A percentile compares a stretch with the other conserved stretches of the same genome.
Evolutionary conservation across 1,284 basidiomycete species (phyloP).

Genomic region (Malassezia cuniculi): DNA sequence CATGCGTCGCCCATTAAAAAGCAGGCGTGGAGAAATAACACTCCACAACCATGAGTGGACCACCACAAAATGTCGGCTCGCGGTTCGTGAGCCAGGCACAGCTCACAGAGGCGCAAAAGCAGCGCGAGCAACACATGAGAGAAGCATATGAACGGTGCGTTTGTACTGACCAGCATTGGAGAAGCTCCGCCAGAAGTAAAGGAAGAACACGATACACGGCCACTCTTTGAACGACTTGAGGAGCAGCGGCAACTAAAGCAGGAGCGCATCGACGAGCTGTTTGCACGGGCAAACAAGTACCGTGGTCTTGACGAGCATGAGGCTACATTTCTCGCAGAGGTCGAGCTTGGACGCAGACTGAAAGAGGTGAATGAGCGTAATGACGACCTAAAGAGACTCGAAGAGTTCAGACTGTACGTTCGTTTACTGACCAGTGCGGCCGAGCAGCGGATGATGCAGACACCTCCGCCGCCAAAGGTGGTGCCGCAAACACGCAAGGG

Average conservation of each 20-base stretch:
- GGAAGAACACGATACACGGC: slow-evolving; percentile 64
- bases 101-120: slow-evolving; percentile 62
- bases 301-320: slow-evolving; percentile 39
- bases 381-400: slow-evolving; percentile 20
- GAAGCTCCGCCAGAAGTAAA: slow-evolving; percentile 64
- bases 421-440: neutral
- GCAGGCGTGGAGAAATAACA: too few relatives aligned
- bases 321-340: slow-evolving; percentile 26
- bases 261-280: slow-evolving; percentile 30
- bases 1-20: too few relatives aligned
- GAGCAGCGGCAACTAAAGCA: slow-evolving; percentile 33
- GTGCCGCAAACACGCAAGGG: neutral
- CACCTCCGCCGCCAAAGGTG: neutral
- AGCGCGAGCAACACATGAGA: slow-evolving; percentile 74
- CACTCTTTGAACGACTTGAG: slow-evolving; percentile 50
- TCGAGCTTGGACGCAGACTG: slow-evolving; percentile 14
- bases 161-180: slow-evolving; percentile 1
- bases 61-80: slow-evolving; percentile 28
- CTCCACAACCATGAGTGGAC: neutral
- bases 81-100: slow-evolving; percentile 58
- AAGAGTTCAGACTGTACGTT: slow-evolving; percentile 22
- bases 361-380: slow-evolving; percentile 13
- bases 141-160: slow-evolving; percentile 73
- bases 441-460: neutral
- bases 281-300: slow-evolving; percentile 37